phyloP scores from a whole-genome alignment of 1,139 yeast genomes.

The Zygotorulaspora mrakii region DNA sequence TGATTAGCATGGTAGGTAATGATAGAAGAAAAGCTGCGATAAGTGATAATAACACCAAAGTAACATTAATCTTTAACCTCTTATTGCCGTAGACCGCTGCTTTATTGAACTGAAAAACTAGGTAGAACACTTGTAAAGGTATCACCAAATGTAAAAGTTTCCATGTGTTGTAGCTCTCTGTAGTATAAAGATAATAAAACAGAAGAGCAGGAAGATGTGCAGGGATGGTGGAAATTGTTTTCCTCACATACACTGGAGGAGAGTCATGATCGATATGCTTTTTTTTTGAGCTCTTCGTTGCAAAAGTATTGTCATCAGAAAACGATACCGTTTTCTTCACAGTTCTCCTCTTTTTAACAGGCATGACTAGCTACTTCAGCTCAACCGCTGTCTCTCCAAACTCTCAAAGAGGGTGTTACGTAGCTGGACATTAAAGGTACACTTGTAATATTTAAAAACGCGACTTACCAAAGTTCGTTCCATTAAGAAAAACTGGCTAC shows the following conservation, averaged over 20 bases:
- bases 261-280: constrained; percentile 30
- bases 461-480: no score
- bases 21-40: constrained; percentile 44
- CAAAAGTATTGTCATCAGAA: constrained; percentile 37
- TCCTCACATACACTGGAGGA: constrained; percentile 36
- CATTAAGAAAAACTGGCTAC: no score
- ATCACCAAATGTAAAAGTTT: constrained; percentile 26
- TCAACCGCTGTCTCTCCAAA: background rate
- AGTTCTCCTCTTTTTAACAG: constrained; percentile 24
- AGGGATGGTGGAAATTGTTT: constrained; percentile 43
- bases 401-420: no score
- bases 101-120: constrained; percentile 31
- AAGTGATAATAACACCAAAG: constrained; percentile 41
- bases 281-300: constrained; percentile 27
- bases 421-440: no score
- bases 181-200: constrained; percentile 40
- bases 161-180: constrained; percentile 37
- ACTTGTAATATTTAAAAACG: no score
- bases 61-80: constrained; percentile 36
- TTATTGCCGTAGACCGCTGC: constrained; percentile 36
- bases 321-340: constrained; percentile 41
- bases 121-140: constrained; percentile 32
- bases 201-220: constrained; percentile 46
- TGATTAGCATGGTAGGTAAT: constrained; percentile 48
- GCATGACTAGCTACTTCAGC: constrained; percentile 19